Evolutionary conservation across 768 basidiomycete species (phyloP), one percentile per base, ranked within the genome.

Genomic region (Mycena galericulata): DNA sequence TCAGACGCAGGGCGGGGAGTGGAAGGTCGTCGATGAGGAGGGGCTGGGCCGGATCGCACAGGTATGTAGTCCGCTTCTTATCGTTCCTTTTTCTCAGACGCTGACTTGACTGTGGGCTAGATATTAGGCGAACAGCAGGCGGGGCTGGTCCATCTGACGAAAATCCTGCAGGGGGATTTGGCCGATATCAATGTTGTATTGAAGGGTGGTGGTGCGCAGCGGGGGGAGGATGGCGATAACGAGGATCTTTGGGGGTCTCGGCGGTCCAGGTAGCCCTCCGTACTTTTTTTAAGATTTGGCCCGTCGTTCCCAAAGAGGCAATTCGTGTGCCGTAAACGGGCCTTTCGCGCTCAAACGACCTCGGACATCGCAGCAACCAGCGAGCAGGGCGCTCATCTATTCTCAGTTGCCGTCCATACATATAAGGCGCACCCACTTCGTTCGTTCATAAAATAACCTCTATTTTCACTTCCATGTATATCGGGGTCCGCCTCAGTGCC

Each of bases 131-230:
- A 93, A 69, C 90, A 96, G 75, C 95, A 96, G 75, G 86, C 89
- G 0, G 95, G 95, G 26, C 80, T 96, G 60, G 89, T 89, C 27
- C 92, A 95, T 76, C 81, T 96, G 57, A 94, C 92, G 10, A 92
- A 89, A 74, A 89, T 94, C 46, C 74, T 96, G 60, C 87, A 90
- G 62, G 84, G 82, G 66, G 86, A 86, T 71, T 78, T 88, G 72
- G 88, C 85, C 74, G 94, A 94, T 80, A 76, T 95, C 61, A 84
- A 81, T 17, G 82, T 93, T 29, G 89, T 95, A 36, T 79, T 86
- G 77, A 89, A 88, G 55, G 81, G 82, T 15, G 74, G 74, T 46
- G 59, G 75, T n/a, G 69, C 32, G 34, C 61, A 64, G 36, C 64
- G 45, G 17, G 77, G 69, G 58, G 74, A 73, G 12, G 71, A 67